Evolutionary conservation across 805 yeast species (phyloP).

Genomic region (Alloascoidea africana): DNA sequence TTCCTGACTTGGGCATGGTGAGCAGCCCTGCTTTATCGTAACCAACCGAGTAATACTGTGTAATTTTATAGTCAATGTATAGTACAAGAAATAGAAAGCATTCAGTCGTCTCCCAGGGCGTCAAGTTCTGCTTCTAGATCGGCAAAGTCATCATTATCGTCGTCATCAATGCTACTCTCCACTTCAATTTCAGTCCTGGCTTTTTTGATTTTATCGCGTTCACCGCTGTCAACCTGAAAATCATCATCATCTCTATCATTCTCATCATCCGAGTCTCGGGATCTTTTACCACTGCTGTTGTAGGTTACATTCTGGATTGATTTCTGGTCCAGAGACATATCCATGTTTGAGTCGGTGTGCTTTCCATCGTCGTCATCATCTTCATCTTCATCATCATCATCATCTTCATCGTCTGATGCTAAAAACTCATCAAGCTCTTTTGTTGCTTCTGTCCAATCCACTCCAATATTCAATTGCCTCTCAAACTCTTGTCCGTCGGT

Average conservation of each 20-base stretch:
- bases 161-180: slow-evolving; percentile 5
- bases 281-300: background rate
- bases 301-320: slow-evolving; percentile 6
- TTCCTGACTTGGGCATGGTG: too few relatives aligned
- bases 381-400: slow-evolving; percentile 14
- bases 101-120: slow-evolving; percentile 1
- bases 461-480: slow-evolving; percentile 13
- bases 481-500: slow-evolving; percentile 20
- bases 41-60: too few relatives aligned
- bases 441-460: slow-evolving; percentile 34
- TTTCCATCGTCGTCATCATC: slow-evolving; percentile 7
- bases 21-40: too few relatives aligned
- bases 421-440: slow-evolving; percentile 40
- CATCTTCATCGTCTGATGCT: slow-evolving; percentile 12
- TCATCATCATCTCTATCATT: slow-evolving; percentile 8
- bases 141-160: slow-evolving; percentile 7
- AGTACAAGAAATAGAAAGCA: too few relatives aligned
- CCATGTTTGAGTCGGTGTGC: slow-evolving; percentile 5
- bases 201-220: slow-evolving; percentile 3
- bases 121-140: slow-evolving; percentile 7
- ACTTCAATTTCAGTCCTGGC: slow-evolving; percentile 1
- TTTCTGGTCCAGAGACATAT: slow-evolving; percentile 3
- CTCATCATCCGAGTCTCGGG: slow-evolving; percentile 6
- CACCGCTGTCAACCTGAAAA: slow-evolving; percentile 2
- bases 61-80: too few relatives aligned